Percentiles rank a stretch among this genome's conserved stretches.
Conservation (phyloP, 148 eudicot species). For the Chenopodium formosanum region DNA sequence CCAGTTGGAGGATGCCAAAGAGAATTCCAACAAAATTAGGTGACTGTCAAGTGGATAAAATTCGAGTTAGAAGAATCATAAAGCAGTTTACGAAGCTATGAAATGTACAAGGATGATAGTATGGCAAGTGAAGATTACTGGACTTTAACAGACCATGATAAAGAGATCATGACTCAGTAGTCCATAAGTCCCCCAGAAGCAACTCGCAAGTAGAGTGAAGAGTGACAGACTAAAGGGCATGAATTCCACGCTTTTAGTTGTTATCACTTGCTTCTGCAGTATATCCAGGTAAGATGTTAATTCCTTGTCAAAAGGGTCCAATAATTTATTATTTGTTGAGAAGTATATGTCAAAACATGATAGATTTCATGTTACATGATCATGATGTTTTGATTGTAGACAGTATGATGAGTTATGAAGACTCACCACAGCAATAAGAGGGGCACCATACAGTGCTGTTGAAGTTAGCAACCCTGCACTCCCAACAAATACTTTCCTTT, state of each 20-base stretch:
- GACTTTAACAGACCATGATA: constrained; percentile 47
- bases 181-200: constrained; percentile 72
- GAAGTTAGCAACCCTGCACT: constrained; percentile 65
- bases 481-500: constrained; percentile 60
- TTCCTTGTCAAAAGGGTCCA: not conserved
- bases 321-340: not conserved
- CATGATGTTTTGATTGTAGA: not conserved
- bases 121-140: not conserved
- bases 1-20: constrained; percentile 50
- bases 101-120: not conserved
- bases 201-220: constrained; percentile 69
- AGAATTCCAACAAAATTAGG: constrained; percentile 59
- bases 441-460: constrained; percentile 57
- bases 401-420: not conserved
- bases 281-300: constrained; percentile 18
- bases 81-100: not conserved
- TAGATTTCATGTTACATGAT: not conserved
- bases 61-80: constrained; percentile 16
- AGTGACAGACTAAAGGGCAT: constrained; percentile 77
- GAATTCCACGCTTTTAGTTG: constrained; percentile 65
- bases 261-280: constrained; percentile 65
- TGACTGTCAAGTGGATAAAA: constrained; percentile 31
- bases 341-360: not conserved
- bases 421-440: constrained; percentile 70
- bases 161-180: constrained; percentile 64